These are phyloP conservation scores for Sungouiella thailandica DNA, from an alignment of 805 yeast genomes.

Conservation along the genomic window DNA sequence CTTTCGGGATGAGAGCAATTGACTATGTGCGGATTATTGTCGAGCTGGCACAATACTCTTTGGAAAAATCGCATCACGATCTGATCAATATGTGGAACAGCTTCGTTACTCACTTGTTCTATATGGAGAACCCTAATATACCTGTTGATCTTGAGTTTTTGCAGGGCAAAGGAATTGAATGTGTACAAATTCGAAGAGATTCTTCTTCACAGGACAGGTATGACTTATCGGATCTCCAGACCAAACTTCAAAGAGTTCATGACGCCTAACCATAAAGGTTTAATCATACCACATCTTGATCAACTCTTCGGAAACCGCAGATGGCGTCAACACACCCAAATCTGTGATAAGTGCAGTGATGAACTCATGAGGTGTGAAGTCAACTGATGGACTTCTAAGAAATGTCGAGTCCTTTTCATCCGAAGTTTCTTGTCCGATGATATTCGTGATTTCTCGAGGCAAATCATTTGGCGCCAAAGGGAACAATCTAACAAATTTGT, in stretches of 20 bases:
- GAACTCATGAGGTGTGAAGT: constrained; percentile 93
- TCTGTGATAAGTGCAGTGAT: constrained; percentile 95
- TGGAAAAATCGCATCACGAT: constrained; percentile 18
- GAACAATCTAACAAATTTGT: constrained; percentile 93
- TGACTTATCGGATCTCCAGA: constrained; percentile 39
- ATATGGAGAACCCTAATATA: constrained; percentile 48
- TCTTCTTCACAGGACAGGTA: constrained; percentile 25
- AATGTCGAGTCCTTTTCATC: constrained; percentile 16
- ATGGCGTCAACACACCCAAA: constrained; percentile 92
- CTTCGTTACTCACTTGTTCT: constrained; percentile 61
- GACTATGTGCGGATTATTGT: constrained; percentile 55
- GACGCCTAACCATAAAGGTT: constrained; percentile 7
- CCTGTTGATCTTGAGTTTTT: constrained; percentile 41
- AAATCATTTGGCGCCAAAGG: constrained; percentile 92
- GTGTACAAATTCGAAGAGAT: constrained; percentile 36
- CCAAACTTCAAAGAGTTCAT: constrained; percentile 15
- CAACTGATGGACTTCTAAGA: constrained; percentile 46
- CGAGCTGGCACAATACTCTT: constrained; percentile 53
- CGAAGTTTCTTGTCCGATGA: constrained; percentile 18
- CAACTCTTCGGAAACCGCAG: constrained; percentile 97
- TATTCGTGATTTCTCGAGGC: constrained; percentile 42
- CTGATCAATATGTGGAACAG: constrained; percentile 30
- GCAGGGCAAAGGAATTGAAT: constrained; percentile 39
- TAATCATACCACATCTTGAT: constrained; percentile 97
- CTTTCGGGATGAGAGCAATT: constrained; percentile 57